Percentiles rank a stretch among this genome's conserved stretches.
Conservation (phyloP, 441 rosid genomes). For the Euphorbia celastroides region DNA sequence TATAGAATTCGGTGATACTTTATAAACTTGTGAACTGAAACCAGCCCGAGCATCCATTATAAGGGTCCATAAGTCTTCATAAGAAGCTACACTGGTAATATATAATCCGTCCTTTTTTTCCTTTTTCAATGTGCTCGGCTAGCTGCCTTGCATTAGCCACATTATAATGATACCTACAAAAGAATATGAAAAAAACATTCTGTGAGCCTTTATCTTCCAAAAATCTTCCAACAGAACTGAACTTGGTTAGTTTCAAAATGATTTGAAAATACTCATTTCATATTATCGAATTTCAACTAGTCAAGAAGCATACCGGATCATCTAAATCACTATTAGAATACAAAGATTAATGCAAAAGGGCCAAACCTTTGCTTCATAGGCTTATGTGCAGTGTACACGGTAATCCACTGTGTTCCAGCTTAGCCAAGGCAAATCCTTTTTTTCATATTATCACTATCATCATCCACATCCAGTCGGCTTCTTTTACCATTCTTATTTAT, state of each 20-base stretch:
- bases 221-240: background rate
- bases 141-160: conserved; percentile 77
- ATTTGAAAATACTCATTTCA: background rate
- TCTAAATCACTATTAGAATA: background rate
- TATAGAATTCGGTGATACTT: conserved; percentile 65
- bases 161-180: conserved; percentile 78
- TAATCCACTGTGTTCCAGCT: conserved; percentile 97
- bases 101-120: conserved; percentile 78
- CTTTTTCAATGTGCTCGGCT: conserved; percentile 73
- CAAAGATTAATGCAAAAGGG: conserved; percentile 5
- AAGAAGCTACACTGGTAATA: conserved; percentile 82
- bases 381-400: conserved; percentile 77
- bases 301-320: background rate
- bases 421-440: conserved; percentile 85
- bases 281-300: too few species aligned
- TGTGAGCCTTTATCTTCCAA: background rate
- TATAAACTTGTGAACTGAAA: conserved; percentile 66
- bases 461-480: conserved; percentile 78
- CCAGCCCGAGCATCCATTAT: conserved; percentile 97
- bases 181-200: conserved; percentile 14
- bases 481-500: conserved; percentile 87
- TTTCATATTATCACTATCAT: conserved; percentile 85
- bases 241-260: background rate
- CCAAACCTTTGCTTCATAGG: conserved; percentile 92
- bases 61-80: conserved; percentile 79